Evolutionary conservation across 305 asterid genomes (phyloP), one percentile per base, ranked within the genome.

Genomic region (Rubia balearica): DNA sequence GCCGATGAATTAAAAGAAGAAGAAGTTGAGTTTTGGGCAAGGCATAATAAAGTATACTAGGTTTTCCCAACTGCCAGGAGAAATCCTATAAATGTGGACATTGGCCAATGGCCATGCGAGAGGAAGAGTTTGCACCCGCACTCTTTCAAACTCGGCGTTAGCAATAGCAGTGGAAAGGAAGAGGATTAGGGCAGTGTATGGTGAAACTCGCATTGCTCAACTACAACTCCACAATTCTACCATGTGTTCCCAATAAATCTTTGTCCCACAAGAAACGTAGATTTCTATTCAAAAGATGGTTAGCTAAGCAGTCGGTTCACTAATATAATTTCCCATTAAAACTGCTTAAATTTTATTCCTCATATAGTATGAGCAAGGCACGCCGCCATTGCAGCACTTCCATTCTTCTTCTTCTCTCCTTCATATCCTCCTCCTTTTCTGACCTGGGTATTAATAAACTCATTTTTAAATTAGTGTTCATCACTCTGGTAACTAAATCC

Each of bases 381-480:
- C 57, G 57, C 21, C 57, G 53, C 17, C 53, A 12, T 13, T 48
- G 53, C 53, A 48, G 78, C 7, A 60, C 61, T 27, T 27, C 30
- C 61, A 49, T 67, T 48, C 22, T 83, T 66, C 72, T 57, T 12
- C 5, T 82, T 72, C 45, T 81, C 42, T 72, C 76, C 74, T 62
- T 69, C 45, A 14, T 64, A 12, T 67, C 21, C 43, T 73, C 84
- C 36, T 84, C 79, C 61, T 67, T 61, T 74, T 83, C 86, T 1
- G 86, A 86, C 61, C 76, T 77, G 81, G 91, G 91, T 84, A 10
- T 7, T 72, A 3, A 6, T 56, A 5, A 2, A 56, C 16, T n/a
- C 16, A 21, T 17, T 8, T n/a, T n/a, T n/a, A n/a, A n/a, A n/a
- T n/a, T n/a, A 1, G 7, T 19, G 5, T 16, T n/a, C 2, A 17